Evolutionary conservation across 2,329 filamentous ascomycete genomes (phyloP).

Genomic region (Dryadomyces quercivorus): DNA sequence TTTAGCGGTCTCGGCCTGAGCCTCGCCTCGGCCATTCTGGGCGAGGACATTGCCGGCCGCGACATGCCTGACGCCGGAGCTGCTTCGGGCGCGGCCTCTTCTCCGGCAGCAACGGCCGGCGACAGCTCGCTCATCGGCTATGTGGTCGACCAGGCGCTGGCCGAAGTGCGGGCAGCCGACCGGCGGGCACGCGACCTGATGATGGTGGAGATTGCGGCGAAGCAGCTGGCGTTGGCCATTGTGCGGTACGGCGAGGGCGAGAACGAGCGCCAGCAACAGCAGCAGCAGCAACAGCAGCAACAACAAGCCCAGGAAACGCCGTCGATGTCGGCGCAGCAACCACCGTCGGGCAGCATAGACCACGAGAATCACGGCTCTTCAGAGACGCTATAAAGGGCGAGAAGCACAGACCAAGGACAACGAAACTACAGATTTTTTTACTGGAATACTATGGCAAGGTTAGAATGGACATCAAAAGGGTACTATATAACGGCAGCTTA

Average conservation of each 20-base stretch:
- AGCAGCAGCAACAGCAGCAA: neutral
- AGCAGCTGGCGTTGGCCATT: conserved; percentile 41
- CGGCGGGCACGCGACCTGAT: conserved; percentile 33
- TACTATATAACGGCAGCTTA: no score
- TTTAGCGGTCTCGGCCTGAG: conserved; percentile 2
- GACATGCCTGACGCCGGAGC: neutral
- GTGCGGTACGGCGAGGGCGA: conserved; percentile 32
- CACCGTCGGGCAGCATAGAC: neutral
- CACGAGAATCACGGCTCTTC: no score
- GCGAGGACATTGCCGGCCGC: neutral
- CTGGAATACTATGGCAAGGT: no score
- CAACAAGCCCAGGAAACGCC: neutral
- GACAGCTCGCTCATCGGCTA: neutral
- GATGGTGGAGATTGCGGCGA: conserved; percentile 39
- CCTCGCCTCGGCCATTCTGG: conserved; percentile 5
- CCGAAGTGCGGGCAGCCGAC: conserved; percentile 30
- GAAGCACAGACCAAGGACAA: no score
- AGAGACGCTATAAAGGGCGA: no score
- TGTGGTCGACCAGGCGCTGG: conserved; percentile 30
- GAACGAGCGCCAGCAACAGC: conserved; percentile 3
- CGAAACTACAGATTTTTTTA: no score
- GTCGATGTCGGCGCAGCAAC: neutral
- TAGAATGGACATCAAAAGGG: no score
- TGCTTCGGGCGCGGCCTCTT: neutral
- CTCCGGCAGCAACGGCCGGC: neutral